Base-by-base conservation (phyloP, 169 alveolate genomes). In the Condylostoma magnum region DNA sequence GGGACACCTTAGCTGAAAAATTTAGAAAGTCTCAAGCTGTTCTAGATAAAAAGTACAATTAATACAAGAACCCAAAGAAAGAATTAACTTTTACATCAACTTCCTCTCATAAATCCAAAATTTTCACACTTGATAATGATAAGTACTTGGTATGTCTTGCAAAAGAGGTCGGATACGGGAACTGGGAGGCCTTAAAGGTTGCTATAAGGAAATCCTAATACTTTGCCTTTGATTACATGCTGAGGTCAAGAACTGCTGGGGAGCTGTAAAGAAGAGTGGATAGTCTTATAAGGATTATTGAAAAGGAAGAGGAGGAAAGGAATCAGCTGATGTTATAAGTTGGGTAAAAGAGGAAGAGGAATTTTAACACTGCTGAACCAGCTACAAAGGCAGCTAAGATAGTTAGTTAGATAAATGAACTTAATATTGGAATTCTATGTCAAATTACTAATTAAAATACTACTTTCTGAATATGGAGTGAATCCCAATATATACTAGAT, bases 141-240 rank as follows among this genome's bases (percentile, higher is more conserved):
- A 90, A 86, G 68, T 83, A 73, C 58, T 82, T 92, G 44, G 63
- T 92, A 10, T 85, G 85, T 60, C 74, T 87, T 25, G 84, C 93
- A 5, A 79, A 86, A 65, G 44, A 79, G 54, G 67, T 60, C 51
- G 93, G 93, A 0, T 92, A 89, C 70, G 94, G 94, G 6, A 89
- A 88, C 58, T 92, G 96, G 96, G 83, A 75, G 27, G 88, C 75
- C n/a, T 78, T 92, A 8, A 85, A 82, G 67, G 78, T 44, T 38
- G 80, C 79, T 28, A 80, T 92, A 12, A 81, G 89, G 68, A 80
- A 75, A 30, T 85, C 86, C 60, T 70, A 76, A 28, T 75, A 78
- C 54, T 85, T 90, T 41, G 74, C 86, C 68, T 89, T 83, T 77
- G 94, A 92, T 65, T 87, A 86, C 69, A 56, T 82, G 44, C 76